These are phyloP conservation scores for Cryoendolithus antarcticus DNA, from an alignment of 2,329 filamentous ascomycete species.

Conservation along the genomic window DNA sequence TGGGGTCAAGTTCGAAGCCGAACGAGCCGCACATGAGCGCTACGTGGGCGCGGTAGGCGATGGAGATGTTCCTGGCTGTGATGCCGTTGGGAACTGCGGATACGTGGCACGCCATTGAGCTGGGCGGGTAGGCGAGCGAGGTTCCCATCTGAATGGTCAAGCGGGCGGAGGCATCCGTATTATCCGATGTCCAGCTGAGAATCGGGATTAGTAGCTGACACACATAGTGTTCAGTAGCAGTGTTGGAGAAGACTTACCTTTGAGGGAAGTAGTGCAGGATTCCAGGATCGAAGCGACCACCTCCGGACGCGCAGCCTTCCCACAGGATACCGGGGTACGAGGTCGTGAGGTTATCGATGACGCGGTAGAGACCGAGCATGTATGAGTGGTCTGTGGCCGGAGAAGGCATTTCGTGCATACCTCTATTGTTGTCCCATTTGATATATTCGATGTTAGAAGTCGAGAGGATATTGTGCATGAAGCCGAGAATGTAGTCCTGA, in stretches of 20 bases:
- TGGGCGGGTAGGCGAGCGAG: constrained; percentile 49
- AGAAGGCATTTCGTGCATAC: constrained; percentile 46
- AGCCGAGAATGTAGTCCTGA: constrained; percentile 48
- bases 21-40: constrained; percentile 59
- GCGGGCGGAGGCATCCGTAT: constrained; percentile 51
- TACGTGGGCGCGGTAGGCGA: constrained; percentile 51
- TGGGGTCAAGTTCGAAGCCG: constrained; percentile 51
- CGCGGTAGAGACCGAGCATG: constrained; percentile 51
- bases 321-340: constrained; percentile 50
- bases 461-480: constrained; percentile 42
- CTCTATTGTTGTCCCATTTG: constrained; percentile 59
- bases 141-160: constrained; percentile 53
- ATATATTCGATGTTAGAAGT: constrained; percentile 46
- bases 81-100: constrained; percentile 48
- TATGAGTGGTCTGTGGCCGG: constrained; percentile 46
- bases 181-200: constrained; percentile 55
- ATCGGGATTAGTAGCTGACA: too few species aligned
- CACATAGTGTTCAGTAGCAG: too few species aligned
- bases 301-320: constrained; percentile 55
- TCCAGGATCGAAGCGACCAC: constrained; percentile 52
- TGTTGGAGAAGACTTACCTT: constrained; percentile 2
- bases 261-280: constrained; percentile 52
- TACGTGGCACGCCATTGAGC: constrained; percentile 54
- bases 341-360: constrained; percentile 48
- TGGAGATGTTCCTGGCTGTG: constrained; percentile 42